Conservation (phyloP, 2,329 filamentous ascomycete genomes). For the Mollisia scopiformis region DNA sequence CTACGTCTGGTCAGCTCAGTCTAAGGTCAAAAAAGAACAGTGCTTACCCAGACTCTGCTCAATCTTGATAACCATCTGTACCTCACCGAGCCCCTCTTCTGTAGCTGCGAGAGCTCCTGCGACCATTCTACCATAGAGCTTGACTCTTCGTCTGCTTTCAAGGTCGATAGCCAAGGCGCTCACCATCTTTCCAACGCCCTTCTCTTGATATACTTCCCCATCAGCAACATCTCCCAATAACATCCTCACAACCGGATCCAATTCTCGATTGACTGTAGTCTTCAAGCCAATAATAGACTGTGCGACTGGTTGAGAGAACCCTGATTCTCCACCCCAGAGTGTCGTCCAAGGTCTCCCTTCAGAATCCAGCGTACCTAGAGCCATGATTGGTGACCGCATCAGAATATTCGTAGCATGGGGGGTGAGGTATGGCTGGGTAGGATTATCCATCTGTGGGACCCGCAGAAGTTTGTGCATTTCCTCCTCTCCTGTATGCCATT, state of each 20-base stretch:
- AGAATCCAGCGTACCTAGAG: constrained; percentile 71
- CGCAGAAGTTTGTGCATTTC: constrained; percentile 65
- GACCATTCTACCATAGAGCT: constrained; percentile 71
- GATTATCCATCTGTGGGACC: constrained; percentile 63
- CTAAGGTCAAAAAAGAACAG: background rate
- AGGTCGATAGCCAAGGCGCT: constrained; percentile 66
- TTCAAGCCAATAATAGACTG: constrained; percentile 66
- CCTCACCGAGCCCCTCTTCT: constrained; percentile 34
- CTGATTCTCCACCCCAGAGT: constrained; percentile 73
- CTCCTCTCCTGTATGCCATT: constrained; percentile 69
- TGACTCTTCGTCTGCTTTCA: constrained; percentile 70
- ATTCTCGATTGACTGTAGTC: constrained; percentile 58
- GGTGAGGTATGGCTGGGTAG: constrained; percentile 66
- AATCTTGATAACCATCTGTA: constrained; percentile 67
- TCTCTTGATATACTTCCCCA: constrained; percentile 39
- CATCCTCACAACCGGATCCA: constrained; percentile 72
- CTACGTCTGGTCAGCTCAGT: constrained; percentile 36
- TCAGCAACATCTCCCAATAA: constrained; percentile 57
- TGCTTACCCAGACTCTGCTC: constrained; percentile 65
- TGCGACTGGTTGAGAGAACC: constrained; percentile 67
- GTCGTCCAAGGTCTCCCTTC: constrained; percentile 74
- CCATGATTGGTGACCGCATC: constrained; percentile 66
- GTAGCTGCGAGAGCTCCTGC: constrained; percentile 57
- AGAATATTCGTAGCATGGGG: constrained; percentile 63
- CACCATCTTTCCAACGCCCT: constrained; percentile 54